Evolutionary conservation across 225 moss, liverwort and hornwort species (phyloP).

Genomic region (Pleurozium schreberi): DNA sequence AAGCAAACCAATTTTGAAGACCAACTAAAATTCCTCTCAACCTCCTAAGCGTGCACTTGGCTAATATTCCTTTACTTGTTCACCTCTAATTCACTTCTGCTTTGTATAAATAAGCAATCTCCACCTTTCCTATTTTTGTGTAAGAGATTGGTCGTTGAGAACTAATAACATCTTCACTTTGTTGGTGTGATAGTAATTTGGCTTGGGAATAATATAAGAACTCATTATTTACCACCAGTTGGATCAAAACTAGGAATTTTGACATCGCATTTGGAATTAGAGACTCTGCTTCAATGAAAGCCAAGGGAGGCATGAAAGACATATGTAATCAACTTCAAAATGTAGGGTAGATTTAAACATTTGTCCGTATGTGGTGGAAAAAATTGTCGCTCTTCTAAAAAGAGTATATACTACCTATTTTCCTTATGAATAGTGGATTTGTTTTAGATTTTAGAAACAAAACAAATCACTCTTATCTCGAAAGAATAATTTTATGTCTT

Average conservation of each 20-base stretch:
- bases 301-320: not conserved
- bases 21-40: too few relatives aligned
- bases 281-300: not conserved
- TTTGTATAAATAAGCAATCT: too few relatives aligned
- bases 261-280: not conserved
- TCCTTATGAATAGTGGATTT: not conserved
- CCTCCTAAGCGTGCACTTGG: too few relatives aligned
- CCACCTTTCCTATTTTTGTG: too few relatives aligned
- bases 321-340: not conserved
- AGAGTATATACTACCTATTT: accelerated
- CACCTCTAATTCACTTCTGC: too few relatives aligned
- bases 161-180: too few relatives aligned
- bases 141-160: accelerated
- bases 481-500: not conserved
- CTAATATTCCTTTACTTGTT: too few relatives aligned
- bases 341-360: too few relatives aligned
- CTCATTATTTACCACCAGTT: not conserved
- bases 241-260: not conserved
- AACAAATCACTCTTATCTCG: not conserved
- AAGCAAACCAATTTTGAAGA: too few relatives aligned
- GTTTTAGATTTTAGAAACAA: not conserved
- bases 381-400: not conserved
- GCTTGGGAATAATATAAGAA: too few relatives aligned
- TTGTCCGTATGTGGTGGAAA: not conserved
- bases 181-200: too few relatives aligned